Evolutionary conservation across 2,329 filamentous ascomycete species (phyloP).

Genomic region (Pseudogymnoascus sp.): DNA sequence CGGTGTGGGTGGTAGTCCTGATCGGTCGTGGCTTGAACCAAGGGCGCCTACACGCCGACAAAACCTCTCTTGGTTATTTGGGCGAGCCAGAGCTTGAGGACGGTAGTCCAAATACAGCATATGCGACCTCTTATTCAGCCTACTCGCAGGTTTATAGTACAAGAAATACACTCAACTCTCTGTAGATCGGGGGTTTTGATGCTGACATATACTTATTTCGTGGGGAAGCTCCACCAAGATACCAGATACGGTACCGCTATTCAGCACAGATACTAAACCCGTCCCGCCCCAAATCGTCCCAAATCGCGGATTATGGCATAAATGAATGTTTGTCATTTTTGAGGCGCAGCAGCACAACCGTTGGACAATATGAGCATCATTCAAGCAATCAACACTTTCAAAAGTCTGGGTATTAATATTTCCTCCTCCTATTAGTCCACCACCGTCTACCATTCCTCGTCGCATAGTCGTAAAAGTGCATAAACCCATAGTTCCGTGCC

Average conservation of each 20-base stretch:
- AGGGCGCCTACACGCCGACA: not conserved
- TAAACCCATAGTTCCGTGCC: not conserved
- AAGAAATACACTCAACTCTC: not conserved
- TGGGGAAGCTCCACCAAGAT: not conserved
- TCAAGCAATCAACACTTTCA: not conserved
- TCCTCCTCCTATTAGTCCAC: not conserved
- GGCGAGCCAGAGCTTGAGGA: not conserved
- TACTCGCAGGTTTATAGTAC: not conserved
- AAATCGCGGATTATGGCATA: not conserved
- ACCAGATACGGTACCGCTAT: not conserved
- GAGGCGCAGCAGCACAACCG: not conserved
- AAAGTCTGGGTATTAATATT: conserved; percentile 1
- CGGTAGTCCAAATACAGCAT: not conserved
- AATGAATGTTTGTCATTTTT: not conserved
- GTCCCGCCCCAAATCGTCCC: not conserved
- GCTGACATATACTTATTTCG: conserved; percentile 6
- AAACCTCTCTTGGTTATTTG: not conserved
- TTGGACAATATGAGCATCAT: not conserved
- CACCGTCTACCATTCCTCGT: not conserved
- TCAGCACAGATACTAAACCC: not conserved
- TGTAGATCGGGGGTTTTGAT: not conserved
- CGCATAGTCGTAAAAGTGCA: conserved; percentile 5
- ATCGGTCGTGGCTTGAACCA: not conserved
- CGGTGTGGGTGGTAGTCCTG: not conserved
- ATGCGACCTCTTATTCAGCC: not conserved